Percentiles rank a stretch among this genome's conserved stretches.
Evolutionary conservation across 108 stramenopile genomes (phyloP).

Genomic region (Skeletonema menzelii): DNA sequence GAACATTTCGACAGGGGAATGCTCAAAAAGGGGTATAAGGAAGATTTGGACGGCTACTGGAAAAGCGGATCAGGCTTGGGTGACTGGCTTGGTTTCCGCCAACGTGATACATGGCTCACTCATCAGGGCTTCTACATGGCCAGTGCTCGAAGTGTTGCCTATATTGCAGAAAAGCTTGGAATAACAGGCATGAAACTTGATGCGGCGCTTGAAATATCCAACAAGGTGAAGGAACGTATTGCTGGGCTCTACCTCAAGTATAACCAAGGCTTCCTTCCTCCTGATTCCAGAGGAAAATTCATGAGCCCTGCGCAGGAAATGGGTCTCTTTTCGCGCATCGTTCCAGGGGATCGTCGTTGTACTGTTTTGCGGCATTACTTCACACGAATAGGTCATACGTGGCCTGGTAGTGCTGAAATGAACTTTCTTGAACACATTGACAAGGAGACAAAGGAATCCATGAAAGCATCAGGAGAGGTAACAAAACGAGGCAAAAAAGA

Average conservation of each 20-base stretch:
- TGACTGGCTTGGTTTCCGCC: slow-evolving; percentile 41
- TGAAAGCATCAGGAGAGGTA: slow-evolving; percentile 31
- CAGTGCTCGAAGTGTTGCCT: slow-evolving; percentile 43
- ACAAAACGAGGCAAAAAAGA: slow-evolving; percentile 29
- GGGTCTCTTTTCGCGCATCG: slow-evolving; percentile 37
- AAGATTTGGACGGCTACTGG: slow-evolving; percentile 34
- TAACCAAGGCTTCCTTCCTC: slow-evolving; percentile 34
- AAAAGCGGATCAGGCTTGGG: slow-evolving; percentile 44
- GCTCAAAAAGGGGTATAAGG: slow-evolving; percentile 31
- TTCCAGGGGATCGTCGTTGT: slow-evolving; percentile 40
- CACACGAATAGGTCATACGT: slow-evolving; percentile 34
- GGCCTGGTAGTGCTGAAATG: slow-evolving; percentile 37
- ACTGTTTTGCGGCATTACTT: slow-evolving; percentile 36
- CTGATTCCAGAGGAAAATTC: slow-evolving; percentile 8
- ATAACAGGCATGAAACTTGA: background rate
- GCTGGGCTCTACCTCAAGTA: slow-evolving; percentile 36
- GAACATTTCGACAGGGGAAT: slow-evolving; percentile 43
- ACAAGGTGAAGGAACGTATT: slow-evolving; percentile 21
- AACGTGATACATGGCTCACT: slow-evolving; percentile 44
- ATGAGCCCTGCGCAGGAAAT: slow-evolving; percentile 46
- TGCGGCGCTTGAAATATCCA: slow-evolving; percentile 18
- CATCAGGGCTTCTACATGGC: slow-evolving; percentile 52
- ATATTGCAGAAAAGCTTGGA: slow-evolving; percentile 30
- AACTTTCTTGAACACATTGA: slow-evolving; percentile 13
- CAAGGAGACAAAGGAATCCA: slow-evolving; percentile 13